Conservation (phyloP, 441 rosid species). For the Mallotus repandus region DNA sequence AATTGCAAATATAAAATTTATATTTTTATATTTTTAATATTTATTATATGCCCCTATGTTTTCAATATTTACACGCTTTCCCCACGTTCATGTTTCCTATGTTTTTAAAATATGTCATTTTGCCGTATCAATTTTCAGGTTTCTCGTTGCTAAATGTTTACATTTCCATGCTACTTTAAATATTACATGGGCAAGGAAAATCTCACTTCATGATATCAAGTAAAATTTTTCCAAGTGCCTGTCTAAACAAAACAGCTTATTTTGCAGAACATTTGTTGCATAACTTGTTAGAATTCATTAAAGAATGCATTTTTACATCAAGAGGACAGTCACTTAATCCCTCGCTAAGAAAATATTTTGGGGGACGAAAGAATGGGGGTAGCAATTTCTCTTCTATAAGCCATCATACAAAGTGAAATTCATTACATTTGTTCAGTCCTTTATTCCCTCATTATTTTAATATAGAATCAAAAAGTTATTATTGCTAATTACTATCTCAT, state of each 20-base stretch:
- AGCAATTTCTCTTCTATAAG: neutral
- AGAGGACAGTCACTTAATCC: neutral
- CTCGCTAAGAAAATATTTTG: neutral
- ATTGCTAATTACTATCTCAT: neutral
- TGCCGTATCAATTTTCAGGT: too few relatives aligned
- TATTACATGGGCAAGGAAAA: neutral
- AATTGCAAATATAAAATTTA: too few relatives aligned
- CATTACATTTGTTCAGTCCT: neutral
- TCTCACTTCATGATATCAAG: neutral
- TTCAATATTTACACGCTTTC: too few relatives aligned
- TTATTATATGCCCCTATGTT: too few relatives aligned
- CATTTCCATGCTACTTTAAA: neutral
- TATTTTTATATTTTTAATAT: too few relatives aligned
- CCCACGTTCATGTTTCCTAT: too few relatives aligned
- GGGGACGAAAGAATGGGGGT: neutral
- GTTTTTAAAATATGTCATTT: too few relatives aligned
- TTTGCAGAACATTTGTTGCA: too few relatives aligned
- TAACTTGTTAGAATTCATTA: too few relatives aligned
- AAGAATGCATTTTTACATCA: neutral
- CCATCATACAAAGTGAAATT: constrained; percentile 4
- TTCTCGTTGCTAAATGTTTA: too few relatives aligned
- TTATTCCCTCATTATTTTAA: neutral
- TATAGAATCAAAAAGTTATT: neutral
- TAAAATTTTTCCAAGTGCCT: neutral
- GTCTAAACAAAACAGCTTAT: neutral